These are phyloP conservation scores for Pseudevernia furfuracea DNA, from an alignment of 495 filamentous ascomycete genomes.

Conservation along the genomic window DNA sequence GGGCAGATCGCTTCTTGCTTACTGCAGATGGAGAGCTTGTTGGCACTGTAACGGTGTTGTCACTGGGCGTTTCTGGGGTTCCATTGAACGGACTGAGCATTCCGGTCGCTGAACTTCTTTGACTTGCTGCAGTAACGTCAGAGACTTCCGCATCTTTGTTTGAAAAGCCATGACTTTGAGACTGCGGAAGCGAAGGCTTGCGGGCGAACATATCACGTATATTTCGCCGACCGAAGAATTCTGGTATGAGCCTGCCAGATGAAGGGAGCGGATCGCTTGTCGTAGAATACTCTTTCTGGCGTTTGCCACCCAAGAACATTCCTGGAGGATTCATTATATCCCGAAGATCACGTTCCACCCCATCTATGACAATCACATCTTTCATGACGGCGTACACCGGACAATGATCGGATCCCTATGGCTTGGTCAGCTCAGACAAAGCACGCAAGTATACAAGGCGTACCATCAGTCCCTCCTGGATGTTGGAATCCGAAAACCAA, in stretches of 20 bases:
- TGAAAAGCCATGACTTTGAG: neutral
- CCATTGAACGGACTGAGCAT: neutral
- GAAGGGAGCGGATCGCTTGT: conserved; percentile 58
- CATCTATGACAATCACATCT: conserved; percentile 48
- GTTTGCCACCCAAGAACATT: conserved; percentile 63
- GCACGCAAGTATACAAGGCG: neutral
- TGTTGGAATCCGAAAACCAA: conserved; percentile 85
- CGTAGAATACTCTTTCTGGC: conserved; percentile 55
- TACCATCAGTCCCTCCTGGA: conserved; percentile 87
- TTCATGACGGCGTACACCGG: conserved; percentile 80
- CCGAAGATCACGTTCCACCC: conserved; percentile 44
- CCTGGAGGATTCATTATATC: conserved; percentile 78
- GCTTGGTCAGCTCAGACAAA: conserved; percentile 20
- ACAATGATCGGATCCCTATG: conserved; percentile 86
- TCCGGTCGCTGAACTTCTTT: neutral
- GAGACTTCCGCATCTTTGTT: neutral
- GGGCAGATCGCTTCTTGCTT: conserved; percentile 17
- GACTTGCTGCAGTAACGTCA: neutral
- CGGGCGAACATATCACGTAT: conserved; percentile 88
- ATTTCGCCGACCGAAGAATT: conserved; percentile 74
- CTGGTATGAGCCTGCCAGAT: conserved; percentile 76
- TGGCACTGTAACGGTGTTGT: neutral
- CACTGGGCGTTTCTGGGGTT: neutral
- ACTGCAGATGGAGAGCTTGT: neutral
- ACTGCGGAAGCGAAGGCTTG: conserved; percentile 37